Percentiles rank a stretch among this genome's conserved stretches.
Evolutionary conservation across 2,329 filamentous ascomycete species (phyloP).

Genomic region (Endocalyx cinctus): DNA sequence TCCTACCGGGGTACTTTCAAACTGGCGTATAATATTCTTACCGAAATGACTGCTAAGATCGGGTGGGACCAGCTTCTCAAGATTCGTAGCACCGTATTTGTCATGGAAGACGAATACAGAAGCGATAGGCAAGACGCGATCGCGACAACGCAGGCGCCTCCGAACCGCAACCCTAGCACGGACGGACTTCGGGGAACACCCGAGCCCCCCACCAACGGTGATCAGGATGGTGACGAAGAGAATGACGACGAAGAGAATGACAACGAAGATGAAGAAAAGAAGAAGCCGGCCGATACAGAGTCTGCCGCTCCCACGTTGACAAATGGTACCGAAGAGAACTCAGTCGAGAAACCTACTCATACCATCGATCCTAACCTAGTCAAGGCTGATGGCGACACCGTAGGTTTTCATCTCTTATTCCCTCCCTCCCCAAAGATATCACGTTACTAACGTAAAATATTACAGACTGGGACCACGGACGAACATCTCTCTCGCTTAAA

Average conservation of each 20-base stretch:
- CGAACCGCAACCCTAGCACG: slow-evolving; percentile 71
- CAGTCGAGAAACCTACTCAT: slow-evolving; percentile 73
- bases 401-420: slow-evolving; percentile 7
- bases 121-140: slow-evolving; percentile 70
- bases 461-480: slow-evolving; percentile 58
- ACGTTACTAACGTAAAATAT: background rate
- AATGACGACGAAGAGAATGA: slow-evolving; percentile 24
- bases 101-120: slow-evolving; percentile 99
- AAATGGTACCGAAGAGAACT: slow-evolving; percentile 35
- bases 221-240: slow-evolving; percentile 27
- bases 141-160: slow-evolving; percentile 35
- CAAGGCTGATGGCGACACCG: slow-evolving; percentile 56
- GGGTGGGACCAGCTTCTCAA: slow-evolving; percentile 96
- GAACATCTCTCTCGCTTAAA: slow-evolving; percentile 84
- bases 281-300: slow-evolving; percentile 24
- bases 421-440: too few species aligned
- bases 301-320: slow-evolving; percentile 29
- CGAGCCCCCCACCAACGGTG: slow-evolving; percentile 49
- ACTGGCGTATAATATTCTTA: slow-evolving; percentile 88
- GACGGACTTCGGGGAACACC: slow-evolving; percentile 72
- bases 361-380: slow-evolving; percentile 72
- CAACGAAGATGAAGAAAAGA: slow-evolving; percentile 31
- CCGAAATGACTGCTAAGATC: slow-evolving; percentile 93
- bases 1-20: slow-evolving; percentile 93
- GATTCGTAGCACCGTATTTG: slow-evolving; percentile 94